Conservation (phyloP, 345 rosid genomes). For the Crucihimalaya himalaica region DNA sequence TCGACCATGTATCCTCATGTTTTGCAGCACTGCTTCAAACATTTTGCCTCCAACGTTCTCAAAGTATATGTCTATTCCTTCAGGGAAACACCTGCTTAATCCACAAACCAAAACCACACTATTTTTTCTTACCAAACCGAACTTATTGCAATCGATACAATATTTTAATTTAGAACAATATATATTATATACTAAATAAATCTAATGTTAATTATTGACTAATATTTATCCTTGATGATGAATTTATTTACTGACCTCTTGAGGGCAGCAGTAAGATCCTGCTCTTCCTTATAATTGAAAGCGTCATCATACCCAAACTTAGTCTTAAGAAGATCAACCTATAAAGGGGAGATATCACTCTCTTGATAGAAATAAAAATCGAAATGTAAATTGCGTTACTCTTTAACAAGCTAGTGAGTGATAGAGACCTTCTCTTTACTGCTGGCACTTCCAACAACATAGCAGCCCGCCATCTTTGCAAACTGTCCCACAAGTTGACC, state of each 20-base stretch:
- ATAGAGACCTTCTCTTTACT: constrained; percentile 42
- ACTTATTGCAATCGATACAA: too few species aligned
- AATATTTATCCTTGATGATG: too few species aligned
- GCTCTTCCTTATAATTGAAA: constrained; percentile 55
- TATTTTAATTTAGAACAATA: too few species aligned
- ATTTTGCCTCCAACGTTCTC: constrained; percentile 50
- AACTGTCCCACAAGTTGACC: too few species aligned
- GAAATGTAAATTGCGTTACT: not conserved
- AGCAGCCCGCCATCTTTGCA: constrained; percentile 39
- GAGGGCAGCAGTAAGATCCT: constrained; percentile 44
- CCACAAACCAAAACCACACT: not conserved
- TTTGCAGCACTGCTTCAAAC: constrained; percentile 49
- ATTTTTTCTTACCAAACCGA: not conserved
- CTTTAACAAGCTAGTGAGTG: too few species aligned
- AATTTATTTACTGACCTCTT: constrained; percentile 37
- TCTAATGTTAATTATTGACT: too few species aligned
- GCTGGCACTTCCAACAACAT: constrained; percentile 54
- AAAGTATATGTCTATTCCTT: constrained; percentile 37
- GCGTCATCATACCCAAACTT: constrained; percentile 58
- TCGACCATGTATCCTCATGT: constrained; percentile 44
- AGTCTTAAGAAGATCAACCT: constrained; percentile 50
- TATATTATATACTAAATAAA: too few species aligned
- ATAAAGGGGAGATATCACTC: not conserved
- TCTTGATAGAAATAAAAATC: too few species aligned
- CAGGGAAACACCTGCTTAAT: constrained; percentile 2